Conservation (phyloP, 2,329 filamentous ascomycete species). For the Nothomitra cinnamomea region DNA sequence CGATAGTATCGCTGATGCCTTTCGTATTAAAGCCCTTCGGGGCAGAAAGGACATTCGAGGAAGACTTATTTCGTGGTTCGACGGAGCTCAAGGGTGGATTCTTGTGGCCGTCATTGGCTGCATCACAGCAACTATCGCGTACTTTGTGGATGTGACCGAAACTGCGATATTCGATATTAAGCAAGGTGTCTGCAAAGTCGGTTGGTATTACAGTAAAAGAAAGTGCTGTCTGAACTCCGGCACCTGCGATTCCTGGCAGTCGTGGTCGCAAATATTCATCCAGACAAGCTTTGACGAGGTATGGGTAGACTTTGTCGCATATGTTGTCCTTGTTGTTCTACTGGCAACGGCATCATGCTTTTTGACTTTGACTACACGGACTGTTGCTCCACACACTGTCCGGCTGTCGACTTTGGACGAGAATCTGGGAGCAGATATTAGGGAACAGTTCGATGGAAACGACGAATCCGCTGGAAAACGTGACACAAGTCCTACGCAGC, state of each 20-base stretch:
- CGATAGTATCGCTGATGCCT: conserved; percentile 87
- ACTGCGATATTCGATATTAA: conserved; percentile 78
- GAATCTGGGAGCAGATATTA: conserved; percentile 56
- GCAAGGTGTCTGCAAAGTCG: conserved; percentile 60
- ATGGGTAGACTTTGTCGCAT: conserved; percentile 66
- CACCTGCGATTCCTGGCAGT: conserved; percentile 40
- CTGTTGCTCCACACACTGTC: conserved; percentile 76
- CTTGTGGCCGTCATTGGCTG: conserved; percentile 80
- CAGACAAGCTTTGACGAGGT: conserved; percentile 28
- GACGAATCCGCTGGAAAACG: conserved; percentile 25
- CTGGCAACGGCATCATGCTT: conserved; percentile 59
- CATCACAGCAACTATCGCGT: conserved; percentile 70
- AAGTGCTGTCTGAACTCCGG: conserved; percentile 40
- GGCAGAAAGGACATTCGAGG: conserved; percentile 71
- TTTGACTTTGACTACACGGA: conserved; percentile 80
- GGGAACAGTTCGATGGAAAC: conserved; percentile 28
- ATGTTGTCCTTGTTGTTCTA: conserved; percentile 51
- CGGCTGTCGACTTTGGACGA: conserved; percentile 81
- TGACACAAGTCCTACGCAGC: conserved; percentile 22
- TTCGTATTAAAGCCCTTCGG: conserved; percentile 65
- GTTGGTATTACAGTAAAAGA: conserved; percentile 60
- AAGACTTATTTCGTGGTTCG: conserved; percentile 58
- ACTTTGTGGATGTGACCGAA: conserved; percentile 78
- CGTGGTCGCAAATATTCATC: conserved; percentile 44
- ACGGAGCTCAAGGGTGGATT: conserved; percentile 87